These are phyloP conservation scores for Pseudocercospora crystallina DNA, from an alignment of 2,329 filamentous ascomycete genomes.

Conservation along the genomic window DNA sequence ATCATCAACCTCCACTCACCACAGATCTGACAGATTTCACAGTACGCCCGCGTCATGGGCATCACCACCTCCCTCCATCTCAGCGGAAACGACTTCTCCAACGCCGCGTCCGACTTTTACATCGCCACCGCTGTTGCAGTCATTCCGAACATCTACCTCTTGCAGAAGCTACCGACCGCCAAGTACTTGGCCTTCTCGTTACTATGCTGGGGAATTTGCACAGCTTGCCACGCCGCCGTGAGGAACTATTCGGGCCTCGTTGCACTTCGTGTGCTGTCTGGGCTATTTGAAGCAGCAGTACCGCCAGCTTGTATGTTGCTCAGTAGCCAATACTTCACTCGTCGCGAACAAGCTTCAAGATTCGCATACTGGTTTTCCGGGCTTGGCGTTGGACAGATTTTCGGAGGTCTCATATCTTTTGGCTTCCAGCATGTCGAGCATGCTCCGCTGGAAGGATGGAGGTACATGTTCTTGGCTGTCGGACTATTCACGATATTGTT, in stretches of 20 bases:
- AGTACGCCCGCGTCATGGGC: constrained; percentile 66
- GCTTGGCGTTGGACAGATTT: constrained; percentile 57
- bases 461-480: constrained; percentile 51
- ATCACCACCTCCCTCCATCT: constrained; percentile 56
- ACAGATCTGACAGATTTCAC: no score
- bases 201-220: constrained; percentile 59
- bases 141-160: constrained; percentile 56
- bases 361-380: constrained; percentile 66
- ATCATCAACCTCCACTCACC: no score
- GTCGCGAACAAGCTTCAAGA: constrained; percentile 59
- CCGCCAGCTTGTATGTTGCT: constrained; percentile 56
- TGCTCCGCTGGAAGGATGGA: constrained; percentile 46
- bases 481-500: constrained; percentile 42
- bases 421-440: constrained; percentile 50
- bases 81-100: constrained; percentile 61
- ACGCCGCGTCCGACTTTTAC: constrained; percentile 62
- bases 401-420: constrained; percentile 57
- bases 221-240: constrained; percentile 57
- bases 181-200: constrained; percentile 63
- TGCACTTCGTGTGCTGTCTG: constrained; percentile 50
- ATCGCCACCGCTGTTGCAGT: constrained; percentile 61
- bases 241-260: constrained; percentile 51
- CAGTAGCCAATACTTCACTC: constrained; percentile 46
- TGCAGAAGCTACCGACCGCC: constrained; percentile 60
- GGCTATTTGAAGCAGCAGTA: constrained; percentile 54